Evolutionary conservation across 345 rosid species (phyloP), one percentile per base, ranked within the genome.

Genomic region (Firmiana major): DNA sequence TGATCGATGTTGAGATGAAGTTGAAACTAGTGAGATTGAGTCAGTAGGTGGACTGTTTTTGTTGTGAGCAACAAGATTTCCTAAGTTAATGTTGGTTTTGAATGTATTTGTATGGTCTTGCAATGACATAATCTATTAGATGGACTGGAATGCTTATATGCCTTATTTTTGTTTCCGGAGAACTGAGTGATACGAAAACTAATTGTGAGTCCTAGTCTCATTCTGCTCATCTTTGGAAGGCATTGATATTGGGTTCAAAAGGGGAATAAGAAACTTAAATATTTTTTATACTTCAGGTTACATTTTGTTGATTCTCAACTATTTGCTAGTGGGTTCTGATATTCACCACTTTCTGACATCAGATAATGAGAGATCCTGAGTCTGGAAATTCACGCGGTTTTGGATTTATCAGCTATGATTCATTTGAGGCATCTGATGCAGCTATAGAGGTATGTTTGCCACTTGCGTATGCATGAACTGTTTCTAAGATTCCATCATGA

Each of bases 341-440:
- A 46, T 26, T 79, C 21, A 0, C 19, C 53, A 59, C 22, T 22
- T 72, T 71, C 26, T 57, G 28, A 71, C 16, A 31, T 77, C 86
- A 97, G 99, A 94, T 91, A 73, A 94, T 97, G 97, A 86, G 98
- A 86, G 99, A 97, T 87, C 98, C 99, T 3, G 99, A 97, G 53
- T 91, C 98, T 0, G 99, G 99, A 62, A 92, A 89, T 88, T 97
- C 98, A 12, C 93, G 98, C 54, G 99, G 98, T 60, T 97, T 97
- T 78, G 99, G 98, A 82, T 97, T 97, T 84, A 90, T 97, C 62
- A 97, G 99, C 80, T 97, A 97, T 81, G 99, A 97, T 77, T 97
- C 99, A 54, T 97, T 97, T 77, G 97, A 94, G 79, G 98, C 98
- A 71, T 97, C 99, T 81, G 99, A 94, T 90, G 90, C 98, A 63